A percentile compares a stretch with the other conserved stretches of the same genome.
Evolutionary conservation across 2,329 filamentous ascomycete genomes (phyloP).

Genomic region (Rhynchosporium graminicola): DNA sequence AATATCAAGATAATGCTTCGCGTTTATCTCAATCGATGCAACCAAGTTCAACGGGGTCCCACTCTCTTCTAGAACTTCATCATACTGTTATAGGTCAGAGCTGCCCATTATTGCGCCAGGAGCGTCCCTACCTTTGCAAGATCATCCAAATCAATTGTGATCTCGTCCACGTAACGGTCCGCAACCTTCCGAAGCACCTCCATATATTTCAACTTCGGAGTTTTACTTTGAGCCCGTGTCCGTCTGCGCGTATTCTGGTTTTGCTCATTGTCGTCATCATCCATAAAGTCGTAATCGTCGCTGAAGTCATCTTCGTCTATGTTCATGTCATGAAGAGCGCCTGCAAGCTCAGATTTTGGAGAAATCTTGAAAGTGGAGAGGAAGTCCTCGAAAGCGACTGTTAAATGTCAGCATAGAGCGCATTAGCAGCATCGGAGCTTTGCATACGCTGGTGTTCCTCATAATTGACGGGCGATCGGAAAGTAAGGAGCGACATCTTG

Average conservation of each 20-base stretch:
- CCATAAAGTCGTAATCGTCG: constrained; percentile 93
- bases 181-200: constrained; percentile 83
- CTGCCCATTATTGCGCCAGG: constrained; percentile 47
- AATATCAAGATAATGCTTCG: constrained; percentile 93
- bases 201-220: constrained; percentile 82
- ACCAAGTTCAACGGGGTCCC: constrained; percentile 62
- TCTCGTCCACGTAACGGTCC: constrained; percentile 73
- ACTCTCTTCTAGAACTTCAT: constrained; percentile 67
- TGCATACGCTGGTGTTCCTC: constrained; percentile 76
- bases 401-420: constrained; percentile 23
- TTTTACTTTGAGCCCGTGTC: constrained; percentile 51
- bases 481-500: constrained; percentile 82
- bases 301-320: constrained; percentile 84
- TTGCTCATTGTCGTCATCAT: constrained; percentile 66
- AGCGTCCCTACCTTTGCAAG: constrained; percentile 60
- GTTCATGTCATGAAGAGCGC: constrained; percentile 80
- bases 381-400: constrained; percentile 85
- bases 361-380: constrained; percentile 83
- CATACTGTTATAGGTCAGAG: constrained; percentile 55
- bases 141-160: constrained; percentile 89
- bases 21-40: constrained; percentile 84
- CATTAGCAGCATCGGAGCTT: constrained; percentile 17
- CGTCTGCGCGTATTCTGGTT: constrained; percentile 46
- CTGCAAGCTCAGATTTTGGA: constrained; percentile 69
- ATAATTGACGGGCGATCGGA: constrained; percentile 81